Conservation (phyloP, 805 yeast genomes). For the Candida odintsovae region DNA sequence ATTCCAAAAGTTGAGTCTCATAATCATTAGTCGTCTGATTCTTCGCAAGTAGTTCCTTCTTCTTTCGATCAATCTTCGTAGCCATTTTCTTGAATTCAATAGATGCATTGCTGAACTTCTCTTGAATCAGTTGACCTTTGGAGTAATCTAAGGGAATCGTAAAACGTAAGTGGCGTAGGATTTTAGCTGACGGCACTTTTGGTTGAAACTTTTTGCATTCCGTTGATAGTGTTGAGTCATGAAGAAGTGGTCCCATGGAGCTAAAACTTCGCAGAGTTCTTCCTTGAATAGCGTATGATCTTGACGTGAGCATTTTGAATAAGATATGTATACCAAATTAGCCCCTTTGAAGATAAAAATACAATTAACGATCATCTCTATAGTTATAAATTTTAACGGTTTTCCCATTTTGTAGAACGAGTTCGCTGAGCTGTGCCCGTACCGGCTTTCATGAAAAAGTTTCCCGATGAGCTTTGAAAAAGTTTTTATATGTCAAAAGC, state of each 20-base stretch:
- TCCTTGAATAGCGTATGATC: background rate
- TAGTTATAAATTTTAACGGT: too few relatives aligned
- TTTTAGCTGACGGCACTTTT: slow-evolving; percentile 27
- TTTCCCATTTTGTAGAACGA: background rate
- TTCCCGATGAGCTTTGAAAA: slow-evolving; percentile 3
- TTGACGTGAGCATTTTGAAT: background rate
- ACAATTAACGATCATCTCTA: too few relatives aligned
- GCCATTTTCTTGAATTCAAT: slow-evolving; percentile 51
- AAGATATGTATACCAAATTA: too few relatives aligned
- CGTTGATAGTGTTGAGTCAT: background rate
- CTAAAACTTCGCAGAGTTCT: background rate
- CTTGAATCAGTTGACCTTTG: slow-evolving; percentile 53
- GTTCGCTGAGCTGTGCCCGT: background rate
- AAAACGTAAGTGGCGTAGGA: slow-evolving; percentile 40
- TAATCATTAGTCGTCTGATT: slow-evolving; percentile 38
- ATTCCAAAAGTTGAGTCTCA: slow-evolving; percentile 40
- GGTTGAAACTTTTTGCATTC: slow-evolving; percentile 24
- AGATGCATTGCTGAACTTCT: slow-evolving; percentile 47
- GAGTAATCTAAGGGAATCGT: slow-evolving; percentile 32
- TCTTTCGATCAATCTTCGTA: slow-evolving; percentile 38
- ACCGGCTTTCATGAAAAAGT: background rate
- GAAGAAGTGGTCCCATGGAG: background rate
- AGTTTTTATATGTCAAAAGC: background rate
- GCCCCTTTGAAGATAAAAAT: too few relatives aligned
- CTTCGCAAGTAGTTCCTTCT: slow-evolving; percentile 32